Conservation (phyloP, 352 stramenopile genomes). For the Aphanomyces astaci region DNA sequence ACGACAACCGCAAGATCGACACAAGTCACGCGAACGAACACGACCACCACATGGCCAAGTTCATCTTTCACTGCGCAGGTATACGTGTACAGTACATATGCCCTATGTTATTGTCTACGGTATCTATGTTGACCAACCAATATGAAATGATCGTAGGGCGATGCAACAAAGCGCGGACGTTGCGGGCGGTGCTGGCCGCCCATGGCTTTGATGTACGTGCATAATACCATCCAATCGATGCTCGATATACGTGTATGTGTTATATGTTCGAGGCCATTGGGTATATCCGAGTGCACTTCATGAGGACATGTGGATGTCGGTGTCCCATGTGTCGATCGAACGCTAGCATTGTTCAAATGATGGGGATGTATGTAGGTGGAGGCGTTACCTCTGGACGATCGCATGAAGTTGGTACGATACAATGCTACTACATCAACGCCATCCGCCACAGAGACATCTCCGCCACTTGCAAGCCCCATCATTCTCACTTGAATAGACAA, state of each 20-base stretch:
- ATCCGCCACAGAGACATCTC: background rate
- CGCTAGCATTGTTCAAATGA: too few relatives aligned
- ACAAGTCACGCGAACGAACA: background rate
- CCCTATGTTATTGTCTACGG: too few relatives aligned
- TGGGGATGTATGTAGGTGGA: too few relatives aligned
- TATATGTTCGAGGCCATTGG: too few relatives aligned
- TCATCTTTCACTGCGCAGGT: slow-evolving; percentile 23
- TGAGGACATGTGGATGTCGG: too few relatives aligned
- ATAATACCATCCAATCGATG: too few relatives aligned
- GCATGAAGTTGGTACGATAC: background rate
- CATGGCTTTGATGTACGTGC: slow-evolving; percentile 13
- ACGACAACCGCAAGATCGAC: background rate
- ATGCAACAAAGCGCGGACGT: slow-evolving; percentile 17
- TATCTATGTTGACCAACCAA: too few relatives aligned
- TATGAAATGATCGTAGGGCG: background rate
- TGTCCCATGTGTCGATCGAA: too few relatives aligned
- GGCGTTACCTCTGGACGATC: background rate
- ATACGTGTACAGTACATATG: background rate
- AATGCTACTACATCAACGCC: background rate
- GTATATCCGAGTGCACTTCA: too few relatives aligned
- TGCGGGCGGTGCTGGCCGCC: slow-evolving; percentile 2
- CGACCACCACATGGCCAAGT: slow-evolving; percentile 15
- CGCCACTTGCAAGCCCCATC: too few relatives aligned
- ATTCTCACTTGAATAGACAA: too few relatives aligned
- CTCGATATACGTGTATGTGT: too few relatives aligned